These are phyloP conservation scores for Penicillium canescens DNA, from an alignment of 495 filamentous ascomycete genomes.

Conservation along the genomic window DNA sequence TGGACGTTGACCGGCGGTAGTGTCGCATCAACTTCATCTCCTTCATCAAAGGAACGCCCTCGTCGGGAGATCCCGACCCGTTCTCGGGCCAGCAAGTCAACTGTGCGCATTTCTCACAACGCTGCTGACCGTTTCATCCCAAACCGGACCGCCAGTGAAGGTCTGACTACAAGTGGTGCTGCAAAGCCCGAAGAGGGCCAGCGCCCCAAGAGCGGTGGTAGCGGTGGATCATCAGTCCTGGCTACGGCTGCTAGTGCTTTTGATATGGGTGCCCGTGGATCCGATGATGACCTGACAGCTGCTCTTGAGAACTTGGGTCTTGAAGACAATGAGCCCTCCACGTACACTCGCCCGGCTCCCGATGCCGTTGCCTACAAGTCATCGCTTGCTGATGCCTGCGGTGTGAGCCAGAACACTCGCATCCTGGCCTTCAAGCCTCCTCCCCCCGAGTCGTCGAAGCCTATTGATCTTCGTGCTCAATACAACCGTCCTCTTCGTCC, in stretches of 20 bases:
- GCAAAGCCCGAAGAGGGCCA: slow-evolving; percentile 75
- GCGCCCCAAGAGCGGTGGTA: slow-evolving; percentile 66
- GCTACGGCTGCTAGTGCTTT: slow-evolving; percentile 67
- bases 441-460: slow-evolving; percentile 93
- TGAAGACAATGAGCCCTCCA: slow-evolving; percentile 57
- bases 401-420: slow-evolving; percentile 86
- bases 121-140: slow-evolving; percentile 96
- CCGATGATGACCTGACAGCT: slow-evolving; percentile 74
- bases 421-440: slow-evolving; percentile 99
- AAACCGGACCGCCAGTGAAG: slow-evolving; percentile 85
- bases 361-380: slow-evolving; percentile 90
- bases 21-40: slow-evolving; percentile 64
- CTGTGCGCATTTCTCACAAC: slow-evolving; percentile 70
- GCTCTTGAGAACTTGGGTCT: slow-evolving; percentile 78
- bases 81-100: slow-evolving; percentile 64
- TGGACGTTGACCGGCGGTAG: slow-evolving; percentile 86
- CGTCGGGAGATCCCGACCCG: slow-evolving; percentile 63
- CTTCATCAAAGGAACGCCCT: slow-evolving; percentile 61
- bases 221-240: slow-evolving; percentile 70
- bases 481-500: slow-evolving; percentile 95
- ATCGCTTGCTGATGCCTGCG: slow-evolving; percentile 87
- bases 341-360: slow-evolving; percentile 76
- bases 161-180: slow-evolving; percentile 75
- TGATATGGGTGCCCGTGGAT: slow-evolving; percentile 59
- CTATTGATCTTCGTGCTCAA: slow-evolving; percentile 93